Base-by-base conservation (phyloP, 2,329 filamentous ascomycete species). In the Coniochaeta prunicola region DNA sequence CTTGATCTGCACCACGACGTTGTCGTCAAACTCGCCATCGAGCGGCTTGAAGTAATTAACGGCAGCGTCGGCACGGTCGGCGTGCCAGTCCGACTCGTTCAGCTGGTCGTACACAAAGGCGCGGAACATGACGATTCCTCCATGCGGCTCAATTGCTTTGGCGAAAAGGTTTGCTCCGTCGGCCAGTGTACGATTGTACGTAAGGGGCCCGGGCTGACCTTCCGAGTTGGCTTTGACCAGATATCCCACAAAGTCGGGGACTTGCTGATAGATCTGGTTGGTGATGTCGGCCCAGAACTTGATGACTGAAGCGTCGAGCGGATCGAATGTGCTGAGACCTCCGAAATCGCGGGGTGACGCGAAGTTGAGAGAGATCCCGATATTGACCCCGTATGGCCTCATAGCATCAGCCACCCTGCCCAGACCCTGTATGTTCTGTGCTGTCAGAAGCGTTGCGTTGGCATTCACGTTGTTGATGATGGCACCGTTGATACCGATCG, bases 381-480 rank as follows among this genome's bases (percentile, higher is more conserved):
- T 70, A 58, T 81, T 80, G 0, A 90, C 77, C 30, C 87, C 87
- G 68, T 84, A 90, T 0, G 87, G 87, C 3, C 87, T 78, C 70
- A 90, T 83, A 2, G 76, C 77, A 65, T 89, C 82, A 1, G 87
- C 87, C 40, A 90, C 81, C 40, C 82, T 74, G 2, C 75, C 79
- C 1, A 90, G 68, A 0, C 87, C 87, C 12, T 82, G 77, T 57
- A 89, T 76, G 63, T 89, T 89, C 15, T 71, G 68, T 1, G 76
- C 64, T 4, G 70, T 83, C 10, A 90, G 73, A 0, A 87, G 72
- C 0, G 75, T 76, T 2, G 80, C 75, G 64, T 90, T 84, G 4
- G 87, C 86, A 64, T 90, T 90, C 66, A 90, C 87, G 59, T 90
- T 90, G 73, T 90, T 90, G 65, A 89, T 76, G 3, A 90, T 73